phyloP scores from a whole-genome alignment of 805 yeast genomes.

The Metschnikowia gelsemii region DNA sequence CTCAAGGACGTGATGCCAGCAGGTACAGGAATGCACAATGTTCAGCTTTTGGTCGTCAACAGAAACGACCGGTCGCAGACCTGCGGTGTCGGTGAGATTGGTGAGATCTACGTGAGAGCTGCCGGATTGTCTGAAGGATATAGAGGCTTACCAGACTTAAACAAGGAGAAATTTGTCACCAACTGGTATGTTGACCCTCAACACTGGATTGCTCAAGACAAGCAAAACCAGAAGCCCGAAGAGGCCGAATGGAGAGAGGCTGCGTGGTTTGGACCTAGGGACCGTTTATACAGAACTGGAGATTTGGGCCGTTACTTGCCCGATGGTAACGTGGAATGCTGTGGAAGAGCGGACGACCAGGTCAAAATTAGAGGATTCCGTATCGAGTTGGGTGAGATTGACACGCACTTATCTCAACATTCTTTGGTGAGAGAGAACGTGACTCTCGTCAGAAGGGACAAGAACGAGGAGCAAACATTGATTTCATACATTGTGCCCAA shows the following conservation, averaged over 20 bases:
- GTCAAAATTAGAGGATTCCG: slow-evolving; percentile 98
- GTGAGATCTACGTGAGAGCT: slow-evolving; percentile 97
- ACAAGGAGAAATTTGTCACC: slow-evolving; percentile 79
- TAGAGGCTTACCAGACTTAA: slow-evolving; percentile 85
- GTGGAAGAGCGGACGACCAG: slow-evolving; percentile 99
- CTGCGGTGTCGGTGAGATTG: slow-evolving; percentile 98
- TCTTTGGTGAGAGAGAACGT: slow-evolving; percentile 88
- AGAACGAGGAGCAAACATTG: slow-evolving; percentile 87
- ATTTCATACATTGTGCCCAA: slow-evolving; percentile 89
- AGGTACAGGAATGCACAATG: slow-evolving; percentile 95
- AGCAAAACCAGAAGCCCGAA: slow-evolving; percentile 37
- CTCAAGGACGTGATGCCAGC: slow-evolving; percentile 98
- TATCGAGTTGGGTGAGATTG: slow-evolving; percentile 97
- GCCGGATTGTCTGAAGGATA: slow-evolving; percentile 98
- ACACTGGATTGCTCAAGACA: slow-evolving; percentile 61
- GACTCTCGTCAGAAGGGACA: slow-evolving; percentile 88
- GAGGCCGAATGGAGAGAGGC: slow-evolving; percentile 66
- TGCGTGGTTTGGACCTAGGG: slow-evolving; percentile 90
- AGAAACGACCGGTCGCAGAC: slow-evolving; percentile 83
- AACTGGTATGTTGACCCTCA: slow-evolving; percentile 83
- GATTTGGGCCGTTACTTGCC: slow-evolving; percentile 96
- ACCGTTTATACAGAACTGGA: slow-evolving; percentile 94
- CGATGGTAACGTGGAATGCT: slow-evolving; percentile 96
- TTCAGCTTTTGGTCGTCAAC: slow-evolving; percentile 90
- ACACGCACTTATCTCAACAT: slow-evolving; percentile 94